Base-by-base conservation (phyloP, 2,329 filamentous ascomycete species). In the Teratosphaeria zuluensis region DNA sequence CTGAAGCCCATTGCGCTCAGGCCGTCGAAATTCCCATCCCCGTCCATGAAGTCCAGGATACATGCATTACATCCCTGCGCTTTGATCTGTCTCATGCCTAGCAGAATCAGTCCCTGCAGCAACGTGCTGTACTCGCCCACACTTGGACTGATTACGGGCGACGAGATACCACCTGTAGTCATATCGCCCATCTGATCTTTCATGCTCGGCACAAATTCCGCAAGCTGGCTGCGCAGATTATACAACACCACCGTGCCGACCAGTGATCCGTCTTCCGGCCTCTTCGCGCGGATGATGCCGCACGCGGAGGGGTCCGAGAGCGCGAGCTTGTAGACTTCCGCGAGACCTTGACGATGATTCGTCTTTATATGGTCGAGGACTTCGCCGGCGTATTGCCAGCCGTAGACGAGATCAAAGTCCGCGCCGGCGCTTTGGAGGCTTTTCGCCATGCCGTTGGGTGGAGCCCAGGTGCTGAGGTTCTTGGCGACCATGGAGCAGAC, bases 31-130 rank as follows among this genome's bases (percentile, higher is more conserved):
- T 84, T 83, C 56, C 88, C 87, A 68, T 91, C 88, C 16, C 82
- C 82, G 61, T 86, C 83, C 71, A 87, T 85, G 83, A 89, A 92
- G 71, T 90, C 90, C 59, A 95, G 74, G 53, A 95, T 77, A 56
- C 87, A 88, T 60, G 85, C 85, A 63, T 82, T 81, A 56, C 87
- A 85, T 61, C 88, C 89, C 69, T 92, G 84, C 65, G 83, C 83
- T 73, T 92, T 92, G 72, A 90, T 88, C 74, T 94, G 90, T 59
- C 88, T 83, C 67, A 94, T 84, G 0, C 88, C 89, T 75, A 95
- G 84, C 61, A 95, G 74, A 14, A 90, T 87, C 63, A 95, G 74
- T 0, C 90, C 90, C 74, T 95, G 90, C 60, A 92, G 80, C 32
- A 94, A 73, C 0, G 81, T 85, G 31, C 86, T 84, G 68, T 89